Conservation (phyloP, 805 yeast genomes). For the Myxozyma nipponensis region DNA sequence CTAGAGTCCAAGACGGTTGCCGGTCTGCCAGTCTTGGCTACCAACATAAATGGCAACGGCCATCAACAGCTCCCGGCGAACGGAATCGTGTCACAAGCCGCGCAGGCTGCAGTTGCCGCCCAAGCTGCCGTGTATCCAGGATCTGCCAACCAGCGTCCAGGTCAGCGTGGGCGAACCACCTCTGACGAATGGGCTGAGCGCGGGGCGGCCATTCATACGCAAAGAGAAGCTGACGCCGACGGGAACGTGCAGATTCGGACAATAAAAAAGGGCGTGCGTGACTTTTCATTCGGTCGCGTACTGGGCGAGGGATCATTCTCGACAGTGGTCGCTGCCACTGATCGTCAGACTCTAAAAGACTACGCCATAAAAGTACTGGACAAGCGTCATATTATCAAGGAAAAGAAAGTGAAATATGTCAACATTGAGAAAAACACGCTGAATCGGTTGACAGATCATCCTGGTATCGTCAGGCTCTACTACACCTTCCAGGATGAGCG, state of each 20-base stretch:
- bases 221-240: conserved; percentile 42
- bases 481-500: conserved; percentile 93
- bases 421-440: conserved; percentile 90
- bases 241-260: conserved; percentile 53
- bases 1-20: conserved; percentile 25
- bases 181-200: conserved; percentile 51
- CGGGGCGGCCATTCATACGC: conserved; percentile 58
- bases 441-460: conserved; percentile 84
- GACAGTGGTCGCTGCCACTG: conserved; percentile 79
- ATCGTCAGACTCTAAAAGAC: conserved; percentile 63
- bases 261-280: conserved; percentile 60
- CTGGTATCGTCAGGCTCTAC: conserved; percentile 87
- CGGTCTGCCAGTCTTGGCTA: conserved; percentile 17
- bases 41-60: conserved; percentile 10
- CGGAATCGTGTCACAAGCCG: neutral
- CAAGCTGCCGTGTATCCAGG: conserved; percentile 2
- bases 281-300: conserved; percentile 81
- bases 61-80: neutral
- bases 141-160: neutral
- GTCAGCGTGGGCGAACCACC: conserved; percentile 13
- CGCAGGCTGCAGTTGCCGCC: neutral
- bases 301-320: conserved; percentile 97
- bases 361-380: conserved; percentile 91
- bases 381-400: conserved; percentile 88
- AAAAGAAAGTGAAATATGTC: conserved; percentile 91